Conservation (phyloP, 140 eudicot species). For the Senecio squalidus region DNA sequence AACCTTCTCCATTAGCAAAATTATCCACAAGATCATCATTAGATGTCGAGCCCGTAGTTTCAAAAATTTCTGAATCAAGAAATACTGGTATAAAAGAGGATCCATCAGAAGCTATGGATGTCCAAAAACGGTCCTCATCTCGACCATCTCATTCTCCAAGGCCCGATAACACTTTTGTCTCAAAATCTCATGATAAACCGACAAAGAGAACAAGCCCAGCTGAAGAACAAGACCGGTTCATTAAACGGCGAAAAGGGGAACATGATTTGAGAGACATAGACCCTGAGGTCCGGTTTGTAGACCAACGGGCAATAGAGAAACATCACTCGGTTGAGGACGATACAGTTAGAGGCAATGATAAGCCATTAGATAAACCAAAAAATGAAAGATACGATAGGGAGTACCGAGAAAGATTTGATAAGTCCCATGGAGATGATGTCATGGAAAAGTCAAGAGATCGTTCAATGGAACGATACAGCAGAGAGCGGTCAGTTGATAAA, state of each 20-base stretch:
- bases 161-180: constrained; percentile 37
- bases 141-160: constrained; percentile 75
- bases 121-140: constrained; percentile 45
- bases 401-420: constrained; percentile 66
- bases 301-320: constrained; percentile 43
- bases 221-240: constrained; percentile 68
- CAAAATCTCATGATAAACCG: constrained; percentile 55
- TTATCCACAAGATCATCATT: constrained; percentile 41
- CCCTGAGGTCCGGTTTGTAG: constrained; percentile 49
- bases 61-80: constrained; percentile 45
- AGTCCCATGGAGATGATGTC: constrained; percentile 59
- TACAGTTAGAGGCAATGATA: constrained; percentile 33
- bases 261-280: constrained; percentile 59
- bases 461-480: constrained; percentile 81
- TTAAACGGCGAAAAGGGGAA: constrained; percentile 81
- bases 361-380: constrained; percentile 49
- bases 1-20: constrained; percentile 36
- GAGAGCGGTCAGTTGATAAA: constrained; percentile 90
- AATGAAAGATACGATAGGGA: constrained; percentile 85
- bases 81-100: constrained; percentile 48
- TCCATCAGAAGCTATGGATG: constrained; percentile 40
- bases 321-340: constrained; percentile 53
- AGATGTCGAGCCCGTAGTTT: constrained; percentile 48
- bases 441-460: constrained; percentile 72
- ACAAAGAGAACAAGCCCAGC: constrained; percentile 80